Conservation (phyloP, 2,329 filamentous ascomycete genomes). For the Colletotrichum acutatum region DNA sequence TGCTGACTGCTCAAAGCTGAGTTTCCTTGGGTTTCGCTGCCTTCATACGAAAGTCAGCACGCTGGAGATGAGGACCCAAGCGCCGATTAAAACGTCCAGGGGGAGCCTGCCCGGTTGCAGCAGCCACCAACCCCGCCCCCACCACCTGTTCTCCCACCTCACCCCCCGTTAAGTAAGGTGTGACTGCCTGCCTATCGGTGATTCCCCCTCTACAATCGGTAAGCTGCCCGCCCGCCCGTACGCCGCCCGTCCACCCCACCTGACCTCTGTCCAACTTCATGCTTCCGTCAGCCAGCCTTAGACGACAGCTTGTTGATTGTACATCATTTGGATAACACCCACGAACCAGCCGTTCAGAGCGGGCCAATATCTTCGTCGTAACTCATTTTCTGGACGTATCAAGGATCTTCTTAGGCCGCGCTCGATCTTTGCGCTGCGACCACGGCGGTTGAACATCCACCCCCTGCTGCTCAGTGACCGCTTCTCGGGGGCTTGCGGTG, state of each 20-base stretch:
- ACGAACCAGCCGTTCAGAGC: neutral
- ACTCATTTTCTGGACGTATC: neutral
- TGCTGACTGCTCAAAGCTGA: constrained; percentile 1
- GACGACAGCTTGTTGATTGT: neutral
- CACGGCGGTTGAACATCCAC: too few relatives aligned
- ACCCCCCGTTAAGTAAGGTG: neutral
- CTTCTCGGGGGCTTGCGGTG: neutral
- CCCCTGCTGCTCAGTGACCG: neutral
- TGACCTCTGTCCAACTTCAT: neutral
- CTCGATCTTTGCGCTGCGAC: neutral
- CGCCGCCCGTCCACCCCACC: neutral
- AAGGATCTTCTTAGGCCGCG: neutral
- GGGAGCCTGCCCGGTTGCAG: neutral
- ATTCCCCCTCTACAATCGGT: neutral
- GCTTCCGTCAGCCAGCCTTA: constrained; percentile 13
- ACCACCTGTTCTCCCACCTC: neutral
- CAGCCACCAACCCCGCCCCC: neutral
- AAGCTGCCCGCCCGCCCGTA: neutral
- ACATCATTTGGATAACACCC: neutral
- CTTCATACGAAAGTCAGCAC: neutral
- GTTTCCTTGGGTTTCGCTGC: neutral
- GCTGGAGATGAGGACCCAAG: neutral
- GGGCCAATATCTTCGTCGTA: neutral
- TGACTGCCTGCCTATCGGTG: neutral
- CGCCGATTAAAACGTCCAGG: neutral